phyloP scores from a whole-genome alignment of 352 stramenopile genomes.

The Pythium sukuiense region DNA sequence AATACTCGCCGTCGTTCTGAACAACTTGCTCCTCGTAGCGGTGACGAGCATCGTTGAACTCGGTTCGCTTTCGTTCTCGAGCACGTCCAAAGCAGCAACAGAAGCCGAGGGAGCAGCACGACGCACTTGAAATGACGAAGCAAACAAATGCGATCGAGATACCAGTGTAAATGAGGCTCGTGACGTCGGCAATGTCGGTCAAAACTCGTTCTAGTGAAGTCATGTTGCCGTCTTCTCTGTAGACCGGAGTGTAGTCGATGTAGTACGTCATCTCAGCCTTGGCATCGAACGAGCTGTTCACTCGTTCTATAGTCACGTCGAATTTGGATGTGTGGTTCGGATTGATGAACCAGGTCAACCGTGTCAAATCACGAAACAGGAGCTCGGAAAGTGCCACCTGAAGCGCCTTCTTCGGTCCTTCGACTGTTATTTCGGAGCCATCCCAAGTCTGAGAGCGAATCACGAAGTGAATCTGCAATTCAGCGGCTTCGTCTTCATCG shows the following conservation, averaged over 20 bases:
- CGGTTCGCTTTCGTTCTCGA: slow-evolving; percentile 35
- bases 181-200: slow-evolving; percentile 30
- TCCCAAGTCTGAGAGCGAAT: slow-evolving; percentile 36
- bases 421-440: slow-evolving; percentile 41
- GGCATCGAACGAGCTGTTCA: slow-evolving; percentile 19
- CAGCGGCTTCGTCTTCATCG: slow-evolving; percentile 14
- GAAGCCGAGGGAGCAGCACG: slow-evolving; percentile 47
- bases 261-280: slow-evolving; percentile 31
- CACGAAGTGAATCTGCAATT: slow-evolving; percentile 28
- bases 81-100: slow-evolving; percentile 58
- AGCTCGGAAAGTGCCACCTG: slow-evolving; percentile 36
- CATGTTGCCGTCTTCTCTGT: slow-evolving; percentile 7
- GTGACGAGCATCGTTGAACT: slow-evolving; percentile 41
- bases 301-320: slow-evolving; percentile 41
- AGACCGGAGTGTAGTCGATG: slow-evolving; percentile 26
- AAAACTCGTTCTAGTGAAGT: slow-evolving; percentile 29
- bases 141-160: slow-evolving; percentile 29
- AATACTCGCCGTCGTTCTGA: slow-evolving; percentile 78
- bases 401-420: slow-evolving; percentile 41
- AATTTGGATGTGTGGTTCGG: slow-evolving; percentile 35
- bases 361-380: slow-evolving; percentile 36
- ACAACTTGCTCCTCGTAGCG: slow-evolving; percentile 49
- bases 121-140: slow-evolving; percentile 51
- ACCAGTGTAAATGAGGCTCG: slow-evolving; percentile 36
- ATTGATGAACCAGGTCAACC: slow-evolving; percentile 19